These are phyloP conservation scores for Apocynum venetum DNA, from an alignment of 257 asterid species.

Conservation along the genomic window DNA sequence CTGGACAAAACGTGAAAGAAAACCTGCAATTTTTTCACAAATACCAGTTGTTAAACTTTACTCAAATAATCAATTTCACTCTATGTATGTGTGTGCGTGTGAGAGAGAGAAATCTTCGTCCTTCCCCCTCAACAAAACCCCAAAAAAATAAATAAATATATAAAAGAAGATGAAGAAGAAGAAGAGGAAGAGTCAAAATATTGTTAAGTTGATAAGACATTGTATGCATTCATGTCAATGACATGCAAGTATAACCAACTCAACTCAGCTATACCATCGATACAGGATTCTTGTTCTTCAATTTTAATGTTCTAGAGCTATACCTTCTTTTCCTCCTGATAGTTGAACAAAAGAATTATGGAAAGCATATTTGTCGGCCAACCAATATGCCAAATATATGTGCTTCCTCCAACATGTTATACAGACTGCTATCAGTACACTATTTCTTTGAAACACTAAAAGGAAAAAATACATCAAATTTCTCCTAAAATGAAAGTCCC, in stretches of 20 bases:
- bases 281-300: neutral
- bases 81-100: neutral
- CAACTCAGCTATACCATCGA: neutral
- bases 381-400: neutral
- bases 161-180: neutral
- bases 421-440: neutral
- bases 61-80: neutral
- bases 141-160: no score
- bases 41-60: neutral
- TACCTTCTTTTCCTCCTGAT: neutral
- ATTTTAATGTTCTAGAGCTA: neutral
- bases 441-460: neutral
- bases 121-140: no score
- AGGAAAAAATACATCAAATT: neutral
- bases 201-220: neutral
- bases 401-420: neutral
- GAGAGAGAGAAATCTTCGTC: neutral
- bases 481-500: neutral
- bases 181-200: neutral
- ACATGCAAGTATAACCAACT: neutral
- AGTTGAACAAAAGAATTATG: neutral
- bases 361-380: neutral
- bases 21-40: slow-evolving; percentile 15
- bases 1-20: slow-evolving; percentile 7
- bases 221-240: neutral